Percentiles rank a stretch among this genome's conserved stretches.
These are phyloP conservation scores for Flaveria brownii DNA, from an alignment of 129 eudicot genomes.

Conservation along the genomic window DNA sequence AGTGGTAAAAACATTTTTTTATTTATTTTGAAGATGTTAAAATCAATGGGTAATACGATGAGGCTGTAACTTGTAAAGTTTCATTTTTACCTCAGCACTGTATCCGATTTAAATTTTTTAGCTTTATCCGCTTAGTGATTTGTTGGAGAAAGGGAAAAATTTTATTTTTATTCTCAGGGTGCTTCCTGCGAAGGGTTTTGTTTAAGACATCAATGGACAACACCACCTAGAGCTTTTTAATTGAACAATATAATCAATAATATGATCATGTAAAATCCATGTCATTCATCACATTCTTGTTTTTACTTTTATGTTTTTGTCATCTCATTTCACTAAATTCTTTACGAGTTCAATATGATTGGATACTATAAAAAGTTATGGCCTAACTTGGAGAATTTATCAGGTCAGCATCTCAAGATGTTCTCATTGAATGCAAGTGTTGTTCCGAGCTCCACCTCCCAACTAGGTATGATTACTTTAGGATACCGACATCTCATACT, in stretches of 20 bases:
- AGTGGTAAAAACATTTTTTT: no score
- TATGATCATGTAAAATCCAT: background rate
- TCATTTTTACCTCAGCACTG: background rate
- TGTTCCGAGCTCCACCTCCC: constrained; percentile 42
- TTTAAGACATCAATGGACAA: background rate
- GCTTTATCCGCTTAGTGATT: background rate
- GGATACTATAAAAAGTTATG: constrained; percentile 6
- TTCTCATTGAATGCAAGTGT: constrained; percentile 41
- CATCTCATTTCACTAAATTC: background rate
- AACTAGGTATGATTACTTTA: constrained; percentile 40
- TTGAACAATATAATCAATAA: background rate
- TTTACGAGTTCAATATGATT: constrained; percentile 1
- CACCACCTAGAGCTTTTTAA: background rate
- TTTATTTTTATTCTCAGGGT: background rate
- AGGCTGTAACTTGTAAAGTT: background rate
- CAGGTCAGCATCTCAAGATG: constrained; percentile 39
- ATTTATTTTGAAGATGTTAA: background rate
- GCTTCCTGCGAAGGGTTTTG: background rate
- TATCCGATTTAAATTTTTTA: background rate
- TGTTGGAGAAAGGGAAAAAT: background rate
- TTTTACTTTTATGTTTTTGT: background rate
- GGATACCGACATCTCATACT: background rate
- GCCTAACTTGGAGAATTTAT: constrained; percentile 5
- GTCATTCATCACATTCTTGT: background rate
- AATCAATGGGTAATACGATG: background rate